phyloP scores from a whole-genome alignment of 805 yeast genomes.

The Candida sphagnicola region DNA sequence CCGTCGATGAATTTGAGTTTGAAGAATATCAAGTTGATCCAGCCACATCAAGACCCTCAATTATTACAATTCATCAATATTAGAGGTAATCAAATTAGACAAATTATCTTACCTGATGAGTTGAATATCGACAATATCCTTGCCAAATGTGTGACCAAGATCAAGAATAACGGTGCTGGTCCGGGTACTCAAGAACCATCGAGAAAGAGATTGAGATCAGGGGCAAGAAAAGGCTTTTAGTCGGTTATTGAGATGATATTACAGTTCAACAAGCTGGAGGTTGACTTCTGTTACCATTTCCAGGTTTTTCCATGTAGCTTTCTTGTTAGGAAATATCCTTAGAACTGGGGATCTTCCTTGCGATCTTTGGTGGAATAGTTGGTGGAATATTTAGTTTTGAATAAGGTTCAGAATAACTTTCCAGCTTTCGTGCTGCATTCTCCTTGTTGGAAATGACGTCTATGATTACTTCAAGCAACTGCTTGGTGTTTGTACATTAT shows the following conservation, averaged over 20 bases:
- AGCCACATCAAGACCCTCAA: slow-evolving; percentile 65
- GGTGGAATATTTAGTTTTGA: too few relatives aligned
- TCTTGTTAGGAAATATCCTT: too few relatives aligned
- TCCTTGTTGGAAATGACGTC: too few relatives aligned
- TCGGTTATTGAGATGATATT: not conserved
- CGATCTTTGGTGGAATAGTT: too few relatives aligned
- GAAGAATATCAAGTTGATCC: slow-evolving; percentile 75
- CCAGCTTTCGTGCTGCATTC: too few relatives aligned
- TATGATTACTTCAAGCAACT: too few relatives aligned
- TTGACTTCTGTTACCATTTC: too few relatives aligned
- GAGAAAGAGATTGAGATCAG: slow-evolving; percentile 3
- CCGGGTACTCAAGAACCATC: slow-evolving; percentile 20
- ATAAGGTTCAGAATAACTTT: too few relatives aligned
- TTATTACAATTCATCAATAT: slow-evolving; percentile 74
- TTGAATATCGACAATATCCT: slow-evolving; percentile 65
- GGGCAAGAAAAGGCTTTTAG: slow-evolving; percentile 2
- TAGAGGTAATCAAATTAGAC: slow-evolving; percentile 85
- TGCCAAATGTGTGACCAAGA: slow-evolving; percentile 45
- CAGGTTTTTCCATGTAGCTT: too few relatives aligned
- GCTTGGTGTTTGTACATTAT: too few relatives aligned
- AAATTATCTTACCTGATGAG: slow-evolving; percentile 81
- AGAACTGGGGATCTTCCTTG: too few relatives aligned
- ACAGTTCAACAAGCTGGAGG: not conserved
- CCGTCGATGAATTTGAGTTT: slow-evolving; percentile 88
- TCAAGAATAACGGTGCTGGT: slow-evolving; percentile 43